These are phyloP conservation scores for Debaryomyces nepalensis DNA, from an alignment of 1,139 yeast species.

Conservation along the genomic window DNA sequence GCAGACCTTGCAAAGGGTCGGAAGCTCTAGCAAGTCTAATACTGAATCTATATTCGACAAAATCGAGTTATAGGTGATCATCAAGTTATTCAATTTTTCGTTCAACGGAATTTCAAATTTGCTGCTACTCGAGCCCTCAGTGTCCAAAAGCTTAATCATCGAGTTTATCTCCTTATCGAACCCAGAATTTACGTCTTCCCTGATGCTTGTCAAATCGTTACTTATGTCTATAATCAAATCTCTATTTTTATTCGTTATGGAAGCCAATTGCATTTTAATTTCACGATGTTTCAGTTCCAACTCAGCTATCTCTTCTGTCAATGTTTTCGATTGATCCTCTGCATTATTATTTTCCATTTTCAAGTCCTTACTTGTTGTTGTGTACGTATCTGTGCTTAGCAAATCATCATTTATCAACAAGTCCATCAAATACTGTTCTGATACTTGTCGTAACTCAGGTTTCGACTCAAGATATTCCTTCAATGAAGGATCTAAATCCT, in stretches of 20 bases:
- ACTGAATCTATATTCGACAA: conserved; percentile 71
- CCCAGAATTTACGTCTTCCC: conserved; percentile 27
- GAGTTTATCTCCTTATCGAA: conserved; percentile 28
- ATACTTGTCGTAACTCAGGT: conserved; percentile 18
- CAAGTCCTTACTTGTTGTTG: conserved; percentile 29
- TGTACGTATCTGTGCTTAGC: conserved; percentile 45
- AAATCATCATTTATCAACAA: conserved; percentile 47
- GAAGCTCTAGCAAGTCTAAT: conserved; percentile 80
- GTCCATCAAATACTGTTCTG: conserved; percentile 29
- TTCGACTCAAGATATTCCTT: conserved; percentile 17
- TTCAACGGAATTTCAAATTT: conserved; percentile 14
- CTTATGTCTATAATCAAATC: conserved; percentile 47
- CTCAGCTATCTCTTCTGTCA: conserved; percentile 53
- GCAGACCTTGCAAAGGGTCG: conserved; percentile 81
- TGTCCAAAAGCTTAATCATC: conserved; percentile 23
- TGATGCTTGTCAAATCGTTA: conserved; percentile 33
- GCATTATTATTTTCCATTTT: conserved; percentile 6
- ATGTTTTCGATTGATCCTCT: conserved; percentile 26
- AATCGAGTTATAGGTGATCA: conserved; percentile 39
- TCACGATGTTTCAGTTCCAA: conserved; percentile 41
- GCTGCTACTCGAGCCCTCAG: conserved; percentile 8
- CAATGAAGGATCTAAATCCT: conserved; percentile 25
- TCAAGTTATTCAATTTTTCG: conserved; percentile 29
- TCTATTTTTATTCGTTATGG: conserved; percentile 41
- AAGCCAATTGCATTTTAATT: conserved; percentile 36